Evolutionary conservation across 148 eudicot genomes (phyloP), one percentile per base, ranked within the genome.

Genomic region (Chenopodium berlandieri): DNA sequence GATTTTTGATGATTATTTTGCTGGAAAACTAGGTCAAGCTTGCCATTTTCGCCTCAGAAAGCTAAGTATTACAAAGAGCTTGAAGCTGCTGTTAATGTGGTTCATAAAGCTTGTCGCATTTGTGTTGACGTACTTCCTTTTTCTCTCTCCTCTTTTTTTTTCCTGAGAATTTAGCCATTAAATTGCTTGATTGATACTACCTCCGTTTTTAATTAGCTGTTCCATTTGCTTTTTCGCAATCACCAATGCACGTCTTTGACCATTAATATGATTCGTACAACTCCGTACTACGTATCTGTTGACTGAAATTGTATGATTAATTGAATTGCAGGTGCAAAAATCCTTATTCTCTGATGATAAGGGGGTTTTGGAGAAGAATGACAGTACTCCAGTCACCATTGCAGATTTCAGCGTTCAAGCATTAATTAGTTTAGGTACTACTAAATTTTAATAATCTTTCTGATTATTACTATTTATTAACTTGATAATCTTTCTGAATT

Each of bases 331-430:
- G 99, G 99, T 94, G 79, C 90, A 92, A 71, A 92, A 87, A 70
- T 86, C 95, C 25, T 85, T 94, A 78, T 86, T 92, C 76, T 81
- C 92, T 0, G 86, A 80, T 76, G 93, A 90, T 70, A 90, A 87
- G 52, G 66, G 82, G 47, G 81, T 92, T 81, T 75, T 95, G 68
- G 92, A 91, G 86, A 96, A 96, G 94, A 88, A 63, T 56, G 99
- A 96, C 74, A 91, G 84, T 71, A 87, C 97, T 70, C 97, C 95
- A 4, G 99, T 96, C 58, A 96, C 99, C 0, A 82, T 94, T 78
- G 99, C 98, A 7, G 99, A 95, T 89, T 95, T 93, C 82, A 97
- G 99, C 32, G 95, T 95, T 60, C 99, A 95, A 85, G 99, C 97
- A 81, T 89, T 95, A n/a, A 84, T 95, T 82, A 93, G 99, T 83